Conservation (phyloP, 2,329 filamentous ascomycete species). For the Alternaria gaisen region DNA sequence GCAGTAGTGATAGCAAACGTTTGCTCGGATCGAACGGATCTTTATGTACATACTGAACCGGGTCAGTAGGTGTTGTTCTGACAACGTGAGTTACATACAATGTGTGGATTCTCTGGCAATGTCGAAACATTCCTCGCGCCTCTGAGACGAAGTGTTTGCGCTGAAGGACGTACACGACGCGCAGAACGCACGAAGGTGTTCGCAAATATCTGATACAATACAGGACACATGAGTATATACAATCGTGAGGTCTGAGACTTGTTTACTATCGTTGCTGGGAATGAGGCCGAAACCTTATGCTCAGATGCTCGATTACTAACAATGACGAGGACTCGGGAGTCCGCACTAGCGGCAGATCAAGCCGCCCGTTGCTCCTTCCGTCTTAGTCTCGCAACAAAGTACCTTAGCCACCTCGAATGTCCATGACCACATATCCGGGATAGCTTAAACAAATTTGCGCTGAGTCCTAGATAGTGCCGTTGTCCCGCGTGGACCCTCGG, state of each 20-base stretch:
- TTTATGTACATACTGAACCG: conserved; percentile 59
- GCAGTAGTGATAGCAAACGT: conserved; percentile 65
- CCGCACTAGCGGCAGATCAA: conserved; percentile 23
- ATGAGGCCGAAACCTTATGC: conserved; percentile 7
- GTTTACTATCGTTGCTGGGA: conserved; percentile 5
- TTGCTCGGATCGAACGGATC: conserved; percentile 51
- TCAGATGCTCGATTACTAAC: conserved; percentile 18
- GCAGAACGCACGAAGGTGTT: conserved; percentile 29
- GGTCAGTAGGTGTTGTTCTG: conserved; percentile 7
- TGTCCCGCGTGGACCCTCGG: conserved; percentile 13
- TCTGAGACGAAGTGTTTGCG: conserved; percentile 30
- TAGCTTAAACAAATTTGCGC: conserved; percentile 5
- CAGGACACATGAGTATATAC: conserved; percentile 18
- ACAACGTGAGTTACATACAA: conserved; percentile 35
- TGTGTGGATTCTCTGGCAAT: conserved; percentile 55
- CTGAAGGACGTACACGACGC: conserved; percentile 21
- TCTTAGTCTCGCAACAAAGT: background rate
- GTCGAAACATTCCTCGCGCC: conserved; percentile 48
- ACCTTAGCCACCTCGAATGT: conserved; percentile 7
- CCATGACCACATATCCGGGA: background rate
- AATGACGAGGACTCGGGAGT: conserved; percentile 21
- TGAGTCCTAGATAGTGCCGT: conserved; percentile 3
- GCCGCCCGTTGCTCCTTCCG: background rate
- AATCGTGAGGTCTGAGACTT: background rate
- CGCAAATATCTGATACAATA: conserved; percentile 32